These are phyloP conservation scores for Emergomyces pasteurianus DNA, from an alignment of 2,329 filamentous ascomycete species.

Conservation along the genomic window DNA sequence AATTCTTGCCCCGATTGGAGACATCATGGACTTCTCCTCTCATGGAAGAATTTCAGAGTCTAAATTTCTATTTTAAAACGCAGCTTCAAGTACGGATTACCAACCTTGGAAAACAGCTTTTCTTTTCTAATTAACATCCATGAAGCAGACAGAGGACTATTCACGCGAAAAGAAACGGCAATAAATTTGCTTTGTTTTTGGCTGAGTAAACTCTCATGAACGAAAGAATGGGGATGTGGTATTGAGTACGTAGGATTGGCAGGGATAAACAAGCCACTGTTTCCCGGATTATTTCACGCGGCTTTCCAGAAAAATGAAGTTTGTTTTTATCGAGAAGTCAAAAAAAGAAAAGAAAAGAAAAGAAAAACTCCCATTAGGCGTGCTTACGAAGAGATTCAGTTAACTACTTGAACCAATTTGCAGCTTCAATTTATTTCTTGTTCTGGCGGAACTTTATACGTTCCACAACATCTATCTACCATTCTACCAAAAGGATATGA, in stretches of 20 bases:
- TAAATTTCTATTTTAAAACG: neutral
- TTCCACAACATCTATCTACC: neutral
- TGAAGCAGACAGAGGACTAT: neutral
- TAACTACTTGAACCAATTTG: neutral
- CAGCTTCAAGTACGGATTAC: no score
- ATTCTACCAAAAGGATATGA: neutral
- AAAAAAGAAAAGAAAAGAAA: no score
- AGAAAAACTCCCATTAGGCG: no score
- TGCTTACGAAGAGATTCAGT: neutral
- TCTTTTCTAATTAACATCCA: no score
- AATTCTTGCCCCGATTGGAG: neutral
- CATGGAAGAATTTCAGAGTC: neutral
- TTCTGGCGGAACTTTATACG: neutral
- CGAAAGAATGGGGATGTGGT: no score
- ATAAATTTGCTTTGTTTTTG: neutral
- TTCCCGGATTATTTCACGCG: no score
- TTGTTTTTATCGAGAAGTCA: no score
- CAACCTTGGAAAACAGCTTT: neutral
- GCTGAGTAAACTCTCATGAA: no score
- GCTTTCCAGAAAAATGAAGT: no score
- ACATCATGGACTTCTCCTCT: neutral
- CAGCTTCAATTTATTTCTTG: neutral
- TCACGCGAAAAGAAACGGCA: neutral
- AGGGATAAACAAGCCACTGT: no score
- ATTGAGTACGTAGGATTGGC: no score